phyloP scores from a whole-genome alignment of 1,139 yeast genomes.

The Pichia sp. region DNA sequence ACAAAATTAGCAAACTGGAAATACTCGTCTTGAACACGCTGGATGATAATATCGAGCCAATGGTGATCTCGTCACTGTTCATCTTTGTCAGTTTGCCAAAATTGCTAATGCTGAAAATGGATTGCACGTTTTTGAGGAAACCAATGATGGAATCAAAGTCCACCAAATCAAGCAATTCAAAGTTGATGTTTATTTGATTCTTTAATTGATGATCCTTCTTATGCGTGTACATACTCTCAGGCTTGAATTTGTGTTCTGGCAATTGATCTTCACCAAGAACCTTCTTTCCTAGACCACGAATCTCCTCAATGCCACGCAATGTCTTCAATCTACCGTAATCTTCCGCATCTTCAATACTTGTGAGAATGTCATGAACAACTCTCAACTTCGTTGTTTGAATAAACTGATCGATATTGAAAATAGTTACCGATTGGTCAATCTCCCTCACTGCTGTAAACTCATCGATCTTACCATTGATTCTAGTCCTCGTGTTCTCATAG shows the following conservation, averaged over 20 bases:
- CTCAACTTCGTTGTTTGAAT: slow-evolving; percentile 63
- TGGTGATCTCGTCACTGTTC: slow-evolving; percentile 6
- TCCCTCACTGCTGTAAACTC: slow-evolving; percentile 30
- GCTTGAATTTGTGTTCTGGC: slow-evolving; percentile 55
- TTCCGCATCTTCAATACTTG: slow-evolving; percentile 63
- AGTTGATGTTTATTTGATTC: slow-evolving; percentile 50
- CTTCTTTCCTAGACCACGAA: slow-evolving; percentile 56
- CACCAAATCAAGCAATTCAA: slow-evolving; percentile 64
- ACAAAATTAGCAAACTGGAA: slow-evolving; percentile 19
- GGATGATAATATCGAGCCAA: slow-evolving; percentile 9
- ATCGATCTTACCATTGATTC: slow-evolving; percentile 44
- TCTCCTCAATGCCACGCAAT: slow-evolving; percentile 48
- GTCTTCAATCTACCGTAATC: slow-evolving; percentile 59
- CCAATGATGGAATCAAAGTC: slow-evolving; percentile 35
- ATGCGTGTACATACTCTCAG: slow-evolving; percentile 79
- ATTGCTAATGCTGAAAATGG: slow-evolving; percentile 7
- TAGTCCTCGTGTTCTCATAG: slow-evolving; percentile 53
- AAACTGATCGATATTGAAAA: slow-evolving; percentile 61
- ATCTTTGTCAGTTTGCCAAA: slow-evolving; percentile 2
- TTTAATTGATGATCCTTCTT: slow-evolving; percentile 51
- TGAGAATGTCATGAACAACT: slow-evolving; percentile 57
- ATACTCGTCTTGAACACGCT: slow-evolving; percentile 22
- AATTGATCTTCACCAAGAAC: slow-evolving; percentile 53
- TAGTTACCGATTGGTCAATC: slow-evolving; percentile 48
- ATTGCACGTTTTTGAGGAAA: slow-evolving; percentile 5